Conservation (phyloP, 768 basidiomycete species). For the Leccinum aurantiacum region DNA sequence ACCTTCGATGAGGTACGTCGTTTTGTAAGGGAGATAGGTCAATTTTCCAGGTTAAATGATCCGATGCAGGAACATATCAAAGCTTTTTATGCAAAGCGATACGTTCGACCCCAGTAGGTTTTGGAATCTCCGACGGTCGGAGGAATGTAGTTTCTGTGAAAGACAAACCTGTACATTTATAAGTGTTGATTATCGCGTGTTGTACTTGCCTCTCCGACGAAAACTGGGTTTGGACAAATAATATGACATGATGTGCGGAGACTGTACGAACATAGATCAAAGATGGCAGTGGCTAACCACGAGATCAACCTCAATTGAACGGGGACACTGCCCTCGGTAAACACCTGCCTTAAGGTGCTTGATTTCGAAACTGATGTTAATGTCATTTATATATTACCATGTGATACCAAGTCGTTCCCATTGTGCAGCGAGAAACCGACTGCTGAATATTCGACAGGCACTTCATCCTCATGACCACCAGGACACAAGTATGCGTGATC, state of each 20-base stretch:
- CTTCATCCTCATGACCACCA: neutral
- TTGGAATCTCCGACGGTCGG: neutral
- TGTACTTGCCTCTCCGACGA: neutral
- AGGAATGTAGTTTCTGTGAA: neutral
- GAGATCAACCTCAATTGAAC: too few species aligned
- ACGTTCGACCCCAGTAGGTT: conserved; percentile 7
- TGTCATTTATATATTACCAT: too few species aligned
- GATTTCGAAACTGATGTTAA: too few species aligned
- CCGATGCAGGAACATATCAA: conserved; percentile 16
- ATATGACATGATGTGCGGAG: too few species aligned
- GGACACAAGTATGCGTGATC: neutral
- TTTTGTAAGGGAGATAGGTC: too few species aligned
- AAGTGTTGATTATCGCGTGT: neutral
- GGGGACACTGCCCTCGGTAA: too few species aligned
- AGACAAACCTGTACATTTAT: neutral
- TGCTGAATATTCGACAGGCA: too few species aligned
- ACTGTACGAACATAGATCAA: too few species aligned
- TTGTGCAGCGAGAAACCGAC: neutral
- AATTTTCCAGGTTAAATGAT: neutral
- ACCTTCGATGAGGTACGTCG: conserved; percentile 54
- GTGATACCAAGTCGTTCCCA: too few species aligned
- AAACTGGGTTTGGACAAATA: neutral
- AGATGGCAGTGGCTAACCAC: too few species aligned
- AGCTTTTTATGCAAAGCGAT: neutral
- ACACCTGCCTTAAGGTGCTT: too few species aligned